Conservation (phyloP, 1,284 basidiomycete genomes). For the Gymnopus androsaceus region DNA sequence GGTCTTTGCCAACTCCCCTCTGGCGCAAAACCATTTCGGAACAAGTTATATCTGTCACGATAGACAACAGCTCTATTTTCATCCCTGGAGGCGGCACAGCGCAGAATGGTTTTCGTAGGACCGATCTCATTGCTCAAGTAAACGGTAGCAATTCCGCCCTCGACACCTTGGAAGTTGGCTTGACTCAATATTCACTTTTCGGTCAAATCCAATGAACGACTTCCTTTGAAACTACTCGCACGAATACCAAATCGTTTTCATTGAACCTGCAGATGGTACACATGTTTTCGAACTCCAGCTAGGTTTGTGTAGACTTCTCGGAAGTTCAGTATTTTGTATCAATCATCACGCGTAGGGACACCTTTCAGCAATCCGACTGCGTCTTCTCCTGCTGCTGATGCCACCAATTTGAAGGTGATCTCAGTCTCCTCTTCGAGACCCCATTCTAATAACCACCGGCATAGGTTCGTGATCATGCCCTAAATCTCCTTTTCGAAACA, state of each 20-base stretch:
- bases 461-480: slow-evolving; percentile 57
- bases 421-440: slow-evolving; percentile 51
- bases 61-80: slow-evolving; percentile 62
- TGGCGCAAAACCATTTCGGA: slow-evolving; percentile 44
- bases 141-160: slow-evolving; percentile 42
- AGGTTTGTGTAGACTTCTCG: slow-evolving; percentile 40
- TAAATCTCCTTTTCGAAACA: slow-evolving; percentile 50
- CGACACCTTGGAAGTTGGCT: slow-evolving; percentile 43
- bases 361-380: slow-evolving; percentile 56
- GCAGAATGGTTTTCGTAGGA: slow-evolving; percentile 58
- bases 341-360: too few species aligned
- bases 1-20: slow-evolving; percentile 46
- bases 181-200: slow-evolving; percentile 59
- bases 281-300: slow-evolving; percentile 60
- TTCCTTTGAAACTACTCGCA: slow-evolving; percentile 52
- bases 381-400: slow-evolving; percentile 37
- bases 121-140: slow-evolving; percentile 56
- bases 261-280: slow-evolving; percentile 57
- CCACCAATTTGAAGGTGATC: slow-evolving; percentile 48
- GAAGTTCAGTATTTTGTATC: too few species aligned
- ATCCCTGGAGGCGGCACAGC: slow-evolving; percentile 49
- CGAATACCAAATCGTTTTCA: slow-evolving; percentile 66
- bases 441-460: slow-evolving; percentile 51
- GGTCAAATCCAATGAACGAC: slow-evolving; percentile 44
- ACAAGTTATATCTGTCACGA: slow-evolving; percentile 50